phyloP scores from a whole-genome alignment of 1,139 yeast genomes.

The Hemisphaericaspora subhashii region DNA sequence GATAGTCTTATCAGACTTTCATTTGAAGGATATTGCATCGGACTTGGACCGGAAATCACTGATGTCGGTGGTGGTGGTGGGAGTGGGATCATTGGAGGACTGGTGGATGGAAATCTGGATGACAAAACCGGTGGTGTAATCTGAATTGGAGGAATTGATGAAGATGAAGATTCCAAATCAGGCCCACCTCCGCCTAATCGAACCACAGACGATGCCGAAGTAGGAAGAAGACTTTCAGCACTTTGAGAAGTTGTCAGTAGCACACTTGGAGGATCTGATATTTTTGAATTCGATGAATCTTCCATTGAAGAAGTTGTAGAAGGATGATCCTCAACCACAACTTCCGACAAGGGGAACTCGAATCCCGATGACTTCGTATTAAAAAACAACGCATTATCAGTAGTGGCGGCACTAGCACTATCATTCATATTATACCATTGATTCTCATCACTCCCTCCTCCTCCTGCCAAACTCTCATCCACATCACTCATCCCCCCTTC shows the following conservation, averaged over 20 bases:
- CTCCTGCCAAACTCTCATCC: slow-evolving; percentile 2
- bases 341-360: slow-evolving; percentile 2
- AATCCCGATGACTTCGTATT: slow-evolving; percentile 1
- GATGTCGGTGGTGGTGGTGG: background rate
- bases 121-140: background rate
- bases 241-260: background rate
- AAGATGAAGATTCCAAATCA: background rate
- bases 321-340: too few species aligned
- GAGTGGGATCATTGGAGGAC: slow-evolving; percentile 1
- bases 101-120: background rate
- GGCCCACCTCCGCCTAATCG: too few species aligned
- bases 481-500: slow-evolving; percentile 1
- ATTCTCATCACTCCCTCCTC: slow-evolving; percentile 22
- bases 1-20: background rate
- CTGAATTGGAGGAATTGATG: background rate
- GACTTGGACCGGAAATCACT: too few species aligned
- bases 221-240: background rate
- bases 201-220: background rate
- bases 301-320: too few species aligned
- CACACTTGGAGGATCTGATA: background rate
- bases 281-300: background rate
- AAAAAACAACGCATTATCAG: slow-evolving; percentile 7
- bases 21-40: background rate
- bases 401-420: background rate
- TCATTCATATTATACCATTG: slow-evolving; percentile 8